Evolutionary conservation across 1,139 yeast species (phyloP).

Genomic region (Wickerhamiella infanticola): DNA sequence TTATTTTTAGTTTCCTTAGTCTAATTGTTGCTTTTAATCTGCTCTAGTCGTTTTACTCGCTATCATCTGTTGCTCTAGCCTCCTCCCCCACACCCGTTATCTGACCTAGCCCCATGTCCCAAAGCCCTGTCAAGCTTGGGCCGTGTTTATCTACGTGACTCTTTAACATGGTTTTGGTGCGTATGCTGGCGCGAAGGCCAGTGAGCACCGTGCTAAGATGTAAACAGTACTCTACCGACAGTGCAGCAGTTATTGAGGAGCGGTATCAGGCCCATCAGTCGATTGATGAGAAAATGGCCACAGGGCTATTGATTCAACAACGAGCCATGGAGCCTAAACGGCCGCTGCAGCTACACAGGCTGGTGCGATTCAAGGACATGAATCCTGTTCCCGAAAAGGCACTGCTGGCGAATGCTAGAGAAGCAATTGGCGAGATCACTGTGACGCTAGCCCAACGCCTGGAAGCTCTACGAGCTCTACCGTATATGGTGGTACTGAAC

Average conservation of each 20-base stretch:
- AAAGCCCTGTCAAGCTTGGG: too few relatives aligned
- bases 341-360: conserved; percentile 15
- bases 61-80: background rate
- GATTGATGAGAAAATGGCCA: conserved; percentile 8
- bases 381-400: conserved; percentile 18
- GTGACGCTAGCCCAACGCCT: conserved; percentile 41
- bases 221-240: too few relatives aligned
- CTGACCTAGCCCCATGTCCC: background rate
- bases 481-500: conserved; percentile 70
- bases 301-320: conserved; percentile 12
- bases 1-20: conserved; percentile 25
- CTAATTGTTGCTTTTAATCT: too few relatives aligned
- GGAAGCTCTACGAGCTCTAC: conserved; percentile 52
- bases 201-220: background rate
- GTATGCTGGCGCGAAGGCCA: background rate
- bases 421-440: conserved; percentile 30
- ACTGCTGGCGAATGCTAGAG: conserved; percentile 26
- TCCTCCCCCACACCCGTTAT: conserved; percentile 1
- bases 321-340: conserved; percentile 13
- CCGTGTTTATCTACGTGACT: too few relatives aligned
- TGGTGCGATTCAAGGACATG: conserved; percentile 14
- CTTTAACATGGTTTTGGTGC: background rate
- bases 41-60: background rate
- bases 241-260: background rate
- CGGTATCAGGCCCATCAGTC: conserved; percentile 2